phyloP scores from a whole-genome alignment of 2,329 filamentous ascomycete genomes.

The Colletotrichum tropicicola region DNA sequence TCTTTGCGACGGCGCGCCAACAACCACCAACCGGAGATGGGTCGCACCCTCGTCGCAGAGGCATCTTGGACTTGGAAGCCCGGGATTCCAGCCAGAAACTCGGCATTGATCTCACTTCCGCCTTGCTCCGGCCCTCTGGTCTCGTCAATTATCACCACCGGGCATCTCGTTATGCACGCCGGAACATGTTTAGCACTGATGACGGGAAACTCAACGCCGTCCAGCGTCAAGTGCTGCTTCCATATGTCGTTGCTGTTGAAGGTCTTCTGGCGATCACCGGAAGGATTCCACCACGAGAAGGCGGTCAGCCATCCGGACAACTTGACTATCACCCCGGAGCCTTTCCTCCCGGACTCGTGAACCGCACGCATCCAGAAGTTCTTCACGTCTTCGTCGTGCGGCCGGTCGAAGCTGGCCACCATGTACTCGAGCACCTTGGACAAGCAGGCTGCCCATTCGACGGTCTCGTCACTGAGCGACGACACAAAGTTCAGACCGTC shows the following conservation, averaged over 20 bases:
- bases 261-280: background rate
- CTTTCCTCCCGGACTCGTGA: conserved; percentile 13
- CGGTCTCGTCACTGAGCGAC: background rate
- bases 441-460: background rate
- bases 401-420: conserved; percentile 26
- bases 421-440: conserved; percentile 26
- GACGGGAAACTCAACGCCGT: background rate
- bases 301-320: conserved; percentile 31
- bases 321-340: background rate
- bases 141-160: background rate
- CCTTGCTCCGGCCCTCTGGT: too few species aligned
- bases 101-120: background rate
- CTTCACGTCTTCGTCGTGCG: conserved; percentile 21
- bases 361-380: conserved; percentile 33
- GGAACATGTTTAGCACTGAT: background rate
- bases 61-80: conserved; percentile 1
- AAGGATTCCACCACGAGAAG: conserved; percentile 27
- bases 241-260: background rate
- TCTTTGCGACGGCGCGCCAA: background rate
- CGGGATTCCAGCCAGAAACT: background rate
- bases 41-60: background rate
- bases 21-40: background rate
- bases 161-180: background rate
- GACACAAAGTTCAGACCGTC: background rate
- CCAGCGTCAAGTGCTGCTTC: background rate